Evolutionary conservation across 805 yeast species (phyloP).

Genomic region (Cyberlindnera suaveolens): DNA sequence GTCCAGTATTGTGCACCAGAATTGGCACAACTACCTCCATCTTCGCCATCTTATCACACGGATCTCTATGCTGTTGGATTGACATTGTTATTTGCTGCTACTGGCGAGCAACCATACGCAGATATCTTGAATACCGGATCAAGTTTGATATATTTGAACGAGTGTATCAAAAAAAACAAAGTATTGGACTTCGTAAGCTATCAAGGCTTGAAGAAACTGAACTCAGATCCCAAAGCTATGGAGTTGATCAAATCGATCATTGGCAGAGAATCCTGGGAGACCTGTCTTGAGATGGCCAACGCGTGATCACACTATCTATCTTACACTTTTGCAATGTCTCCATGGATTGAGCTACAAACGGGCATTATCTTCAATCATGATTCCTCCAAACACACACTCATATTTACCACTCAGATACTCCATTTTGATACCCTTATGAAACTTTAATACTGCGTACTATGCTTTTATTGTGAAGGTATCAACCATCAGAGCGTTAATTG

Average conservation of each 20-base stretch:
- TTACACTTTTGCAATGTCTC: too few relatives aligned
- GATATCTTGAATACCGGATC: constrained; percentile 9
- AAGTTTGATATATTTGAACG: constrained; percentile 26
- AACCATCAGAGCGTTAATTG: too few relatives aligned
- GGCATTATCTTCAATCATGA: too few relatives aligned
- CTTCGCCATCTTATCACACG: constrained; percentile 29
- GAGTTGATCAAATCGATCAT: constrained; percentile 26
- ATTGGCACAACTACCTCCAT: constrained; percentile 24
- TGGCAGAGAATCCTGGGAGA: constrained; percentile 24
- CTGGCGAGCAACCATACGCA: constrained; percentile 39
- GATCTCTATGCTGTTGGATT: constrained; percentile 44
- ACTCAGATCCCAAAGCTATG: constrained; percentile 12
- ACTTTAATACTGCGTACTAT: too few relatives aligned
- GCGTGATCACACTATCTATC: too few relatives aligned
- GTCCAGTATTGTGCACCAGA: constrained; percentile 45
- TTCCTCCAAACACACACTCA: too few relatives aligned
- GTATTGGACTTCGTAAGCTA: constrained; percentile 26
- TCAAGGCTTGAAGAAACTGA: constrained; percentile 22
- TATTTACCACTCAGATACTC: too few relatives aligned
- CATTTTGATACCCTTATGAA: too few relatives aligned
- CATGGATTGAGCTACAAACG: too few relatives aligned
- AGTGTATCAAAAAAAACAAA: constrained; percentile 27
- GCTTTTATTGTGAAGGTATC: too few relatives aligned
- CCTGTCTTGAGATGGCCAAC: constrained; percentile 4
- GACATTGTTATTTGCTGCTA: constrained; percentile 34